Evolutionary conservation across 768 basidiomycete species (phyloP), one percentile per base, ranked within the genome.

Genomic region (Sporobolomyces phaffii): DNA sequence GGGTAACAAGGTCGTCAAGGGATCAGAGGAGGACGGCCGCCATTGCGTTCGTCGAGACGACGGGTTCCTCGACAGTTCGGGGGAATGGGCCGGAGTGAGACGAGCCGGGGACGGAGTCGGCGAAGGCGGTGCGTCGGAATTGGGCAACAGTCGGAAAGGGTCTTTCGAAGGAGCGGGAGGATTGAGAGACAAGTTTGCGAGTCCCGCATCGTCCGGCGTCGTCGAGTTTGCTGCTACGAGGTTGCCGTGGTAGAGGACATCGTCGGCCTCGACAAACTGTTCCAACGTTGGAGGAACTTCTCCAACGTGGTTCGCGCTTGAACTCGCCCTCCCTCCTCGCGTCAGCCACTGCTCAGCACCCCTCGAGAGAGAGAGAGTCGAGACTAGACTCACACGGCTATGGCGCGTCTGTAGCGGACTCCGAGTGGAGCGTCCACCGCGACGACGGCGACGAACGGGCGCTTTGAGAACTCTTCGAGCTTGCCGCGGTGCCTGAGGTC

Each of bases 401-500:
- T 56, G 0, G 69, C 60, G 33, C 91, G 83, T 62, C 77, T 75
- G 77, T 83, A 96, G 45, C 94, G 82, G 48, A 83, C 79, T 47
- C 84, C 77, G 36, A 93, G 74, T 0, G 92, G 92, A 0, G 90
- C 94, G 68, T 97, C 91, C 34, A 91, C 82, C 51, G 80, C 83
- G 49, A 96, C 79, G 28, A 98, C 82, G 76, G 97, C 80, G 77
- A 96, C 91, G 77, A 91, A 98, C 0, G 96, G 96, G 22, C 96
- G 81, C 74, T 86, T 91, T 40, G 84, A 76, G 75, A 96, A 97
- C 53, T 81, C 78, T 65, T 83, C 83, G 40, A 98, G 80, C 20
- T 84, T 78, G 5, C 81, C 78, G 33, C 79, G 78, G 2, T 83
- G 84, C 45, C 76, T 75, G 26, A 93, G 77, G 75, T 90, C 87